Percentiles rank a stretch among this genome's conserved stretches.
Evolutionary conservation across 768 basidiomycete genomes (phyloP).

Genomic region (Termitomyces sp.): DNA sequence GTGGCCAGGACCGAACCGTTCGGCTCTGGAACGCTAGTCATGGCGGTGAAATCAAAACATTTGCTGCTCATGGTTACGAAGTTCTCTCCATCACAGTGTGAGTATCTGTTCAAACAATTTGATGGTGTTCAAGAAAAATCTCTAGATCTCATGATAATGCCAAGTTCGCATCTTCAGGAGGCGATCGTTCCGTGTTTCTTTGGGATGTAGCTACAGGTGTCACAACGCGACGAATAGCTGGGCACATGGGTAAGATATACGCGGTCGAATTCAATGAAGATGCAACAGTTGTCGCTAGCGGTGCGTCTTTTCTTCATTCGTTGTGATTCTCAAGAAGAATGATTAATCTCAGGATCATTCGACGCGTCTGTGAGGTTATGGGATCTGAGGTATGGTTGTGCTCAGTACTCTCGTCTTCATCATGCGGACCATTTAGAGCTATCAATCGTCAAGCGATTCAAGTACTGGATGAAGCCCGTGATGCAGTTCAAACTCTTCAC

Average conservation of each 20-base stretch:
- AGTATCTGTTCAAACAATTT: constrained; percentile 22
- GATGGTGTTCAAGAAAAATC: neutral
- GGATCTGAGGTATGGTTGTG: constrained; percentile 70
- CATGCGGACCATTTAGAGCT: constrained; percentile 32
- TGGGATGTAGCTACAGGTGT: constrained; percentile 93
- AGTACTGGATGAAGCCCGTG: constrained; percentile 80
- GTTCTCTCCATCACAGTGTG: constrained; percentile 88
- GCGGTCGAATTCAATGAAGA: constrained; percentile 87
- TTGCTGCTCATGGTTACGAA: constrained; percentile 92
- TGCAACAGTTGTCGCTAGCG: constrained; percentile 82
- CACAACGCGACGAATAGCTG: constrained; percentile 76
- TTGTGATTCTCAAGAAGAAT: neutral
- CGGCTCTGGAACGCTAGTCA: constrained; percentile 85
- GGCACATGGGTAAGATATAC: constrained; percentile 89
- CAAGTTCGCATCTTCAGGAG: constrained; percentile 89
- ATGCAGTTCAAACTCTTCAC: constrained; percentile 77
- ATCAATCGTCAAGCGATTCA: constrained; percentile 79
- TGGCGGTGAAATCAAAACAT: constrained; percentile 88
- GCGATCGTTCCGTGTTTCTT: constrained; percentile 87
- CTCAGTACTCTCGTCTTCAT: neutral
- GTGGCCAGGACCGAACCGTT: constrained; percentile 86
- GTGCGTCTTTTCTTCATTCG: constrained; percentile 31
- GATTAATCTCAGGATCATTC: constrained; percentile 61
- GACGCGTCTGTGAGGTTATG: constrained; percentile 89
- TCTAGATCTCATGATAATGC: constrained; percentile 87